A percentile compares a stretch with the other conserved stretches of the same genome.
Conservation (phyloP, 2,329 filamentous ascomycete genomes). For the Capronia epimyces region DNA sequence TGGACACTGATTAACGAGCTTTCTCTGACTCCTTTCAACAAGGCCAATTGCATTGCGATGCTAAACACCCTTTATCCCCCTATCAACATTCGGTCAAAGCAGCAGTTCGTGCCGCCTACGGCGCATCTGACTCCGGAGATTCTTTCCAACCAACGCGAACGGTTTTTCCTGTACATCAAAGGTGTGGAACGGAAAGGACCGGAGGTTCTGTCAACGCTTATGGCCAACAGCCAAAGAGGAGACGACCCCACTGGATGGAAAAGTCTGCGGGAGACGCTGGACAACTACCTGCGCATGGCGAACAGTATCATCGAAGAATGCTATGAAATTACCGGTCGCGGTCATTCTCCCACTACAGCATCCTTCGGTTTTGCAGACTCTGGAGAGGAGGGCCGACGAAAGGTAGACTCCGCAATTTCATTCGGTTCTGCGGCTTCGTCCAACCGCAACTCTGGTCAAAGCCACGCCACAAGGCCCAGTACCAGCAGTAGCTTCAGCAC, state of each 20-base stretch:
- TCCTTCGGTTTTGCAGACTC: slow-evolving; percentile 30
- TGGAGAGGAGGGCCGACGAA: slow-evolving; percentile 41
- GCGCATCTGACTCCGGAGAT: slow-evolving; percentile 48
- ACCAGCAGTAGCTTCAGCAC: slow-evolving; percentile 30
- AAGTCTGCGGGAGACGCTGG: slow-evolving; percentile 44
- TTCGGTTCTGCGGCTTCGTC: slow-evolving; percentile 44
- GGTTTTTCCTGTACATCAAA: slow-evolving; percentile 59
- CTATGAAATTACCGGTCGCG: slow-evolving; percentile 43
- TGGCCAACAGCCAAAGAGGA: slow-evolving; percentile 48
- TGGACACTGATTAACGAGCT: slow-evolving; percentile 65
- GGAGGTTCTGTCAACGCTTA: slow-evolving; percentile 48
- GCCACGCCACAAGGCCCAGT: slow-evolving; percentile 30
- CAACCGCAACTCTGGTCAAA: slow-evolving; percentile 35
- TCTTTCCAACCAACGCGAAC: slow-evolving; percentile 54
- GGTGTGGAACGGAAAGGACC: slow-evolving; percentile 54
- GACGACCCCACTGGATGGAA: slow-evolving; percentile 55
- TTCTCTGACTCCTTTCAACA: slow-evolving; percentile 57
- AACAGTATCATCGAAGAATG: slow-evolving; percentile 60
- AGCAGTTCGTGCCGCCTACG: slow-evolving; percentile 44
- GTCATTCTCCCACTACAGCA: slow-evolving; percentile 31
- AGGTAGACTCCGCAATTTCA: slow-evolving; percentile 60
- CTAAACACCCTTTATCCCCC: slow-evolving; percentile 64
- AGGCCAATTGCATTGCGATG: slow-evolving; percentile 61
- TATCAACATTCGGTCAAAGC: slow-evolving; percentile 33
- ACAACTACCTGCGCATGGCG: slow-evolving; percentile 55